Evolutionary conservation across 2,329 filamentous ascomycete genomes (phyloP).

Genomic region (Chaetomium olivaceum): DNA sequence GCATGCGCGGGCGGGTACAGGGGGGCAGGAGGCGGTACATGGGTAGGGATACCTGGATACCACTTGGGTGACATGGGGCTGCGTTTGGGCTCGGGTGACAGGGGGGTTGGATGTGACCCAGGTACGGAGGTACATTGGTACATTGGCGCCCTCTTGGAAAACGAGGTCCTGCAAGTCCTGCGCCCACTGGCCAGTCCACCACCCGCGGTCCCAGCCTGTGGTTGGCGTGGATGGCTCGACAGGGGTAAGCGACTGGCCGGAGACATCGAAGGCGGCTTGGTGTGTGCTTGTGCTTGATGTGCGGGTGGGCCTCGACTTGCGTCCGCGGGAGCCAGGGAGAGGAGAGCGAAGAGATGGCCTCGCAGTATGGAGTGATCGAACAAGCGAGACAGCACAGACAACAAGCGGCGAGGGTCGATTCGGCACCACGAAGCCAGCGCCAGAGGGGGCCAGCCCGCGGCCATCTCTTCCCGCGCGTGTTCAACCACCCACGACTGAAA

Average conservation of each 20-base stretch:
- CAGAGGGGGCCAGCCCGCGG: conserved; percentile 12
- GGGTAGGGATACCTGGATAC: conserved; percentile 18
- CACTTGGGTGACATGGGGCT: conserved; percentile 28
- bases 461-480: conserved; percentile 6
- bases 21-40: conserved; percentile 21
- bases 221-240: conserved; percentile 27
- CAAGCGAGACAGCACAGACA: conserved; percentile 3
- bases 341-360: not conserved
- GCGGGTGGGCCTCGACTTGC: conserved; percentile 12
- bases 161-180: conserved; percentile 25
- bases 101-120: conserved; percentile 20
- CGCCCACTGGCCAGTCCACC: conserved; percentile 18
- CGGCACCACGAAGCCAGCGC: conserved; percentile 1
- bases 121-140: conserved; percentile 25
- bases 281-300: conserved; percentile 18
- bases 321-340: not conserved
- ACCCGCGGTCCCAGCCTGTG: conserved; percentile 24
- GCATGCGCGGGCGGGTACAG: conserved; percentile 29
- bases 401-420: conserved; percentile 5
- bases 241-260: conserved; percentile 31
- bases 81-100: conserved; percentile 27
- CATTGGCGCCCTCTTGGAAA: conserved; percentile 29
- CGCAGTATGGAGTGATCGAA: not conserved
- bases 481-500: conserved; percentile 21
- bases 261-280: conserved; percentile 29